A percentile compares a stretch with the other conserved stretches of the same genome.
Evolutionary conservation across 78 protist genomes (phyloP).

Genomic region (Creolimax fragrantissima): DNA sequence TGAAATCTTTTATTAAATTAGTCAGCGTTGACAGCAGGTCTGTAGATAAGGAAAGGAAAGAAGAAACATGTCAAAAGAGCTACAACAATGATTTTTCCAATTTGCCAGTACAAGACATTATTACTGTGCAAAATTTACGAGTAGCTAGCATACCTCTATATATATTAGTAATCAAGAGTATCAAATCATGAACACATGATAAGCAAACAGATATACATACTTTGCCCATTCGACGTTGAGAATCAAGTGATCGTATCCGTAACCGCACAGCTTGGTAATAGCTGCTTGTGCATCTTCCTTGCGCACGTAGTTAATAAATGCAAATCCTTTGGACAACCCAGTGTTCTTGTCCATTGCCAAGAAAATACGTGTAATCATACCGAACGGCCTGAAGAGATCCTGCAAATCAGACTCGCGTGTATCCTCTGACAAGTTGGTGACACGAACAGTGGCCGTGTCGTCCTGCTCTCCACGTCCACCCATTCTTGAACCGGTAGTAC

Average conservation of each 20-base stretch:
- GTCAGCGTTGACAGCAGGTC: too few relatives aligned
- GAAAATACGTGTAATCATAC: slow-evolving; percentile 23
- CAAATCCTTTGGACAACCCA: slow-evolving; percentile 39
- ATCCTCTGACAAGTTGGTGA: slow-evolving; percentile 45
- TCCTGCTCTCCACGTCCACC: background rate
- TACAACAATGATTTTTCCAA: too few relatives aligned
- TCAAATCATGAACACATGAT: too few relatives aligned
- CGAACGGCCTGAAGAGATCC: slow-evolving; percentile 48
- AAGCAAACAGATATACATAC: background rate
- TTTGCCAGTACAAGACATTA: too few relatives aligned
- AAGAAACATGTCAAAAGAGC: too few relatives aligned
- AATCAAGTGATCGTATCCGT: slow-evolving; percentile 48
- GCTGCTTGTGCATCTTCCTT: slow-evolving; percentile 39
- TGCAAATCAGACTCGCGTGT: slow-evolving; percentile 39
- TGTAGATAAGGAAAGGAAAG: too few relatives aligned
- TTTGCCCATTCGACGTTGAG: slow-evolving; percentile 40
- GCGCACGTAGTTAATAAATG: slow-evolving; percentile 20
- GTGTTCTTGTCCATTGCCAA: slow-evolving; percentile 42
- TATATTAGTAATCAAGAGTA: too few relatives aligned
- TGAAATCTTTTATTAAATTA: too few relatives aligned
- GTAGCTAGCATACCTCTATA: too few relatives aligned
- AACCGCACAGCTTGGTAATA: slow-evolving; percentile 28
- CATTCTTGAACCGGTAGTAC: background rate
- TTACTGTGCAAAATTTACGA: too few relatives aligned
- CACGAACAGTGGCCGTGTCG: slow-evolving; percentile 38